A percentile compares a stretch with the other conserved stretches of the same genome.
Evolutionary conservation across 78 protist species (phyloP).

Genomic region (Capsaspora owczarzaki): DNA sequence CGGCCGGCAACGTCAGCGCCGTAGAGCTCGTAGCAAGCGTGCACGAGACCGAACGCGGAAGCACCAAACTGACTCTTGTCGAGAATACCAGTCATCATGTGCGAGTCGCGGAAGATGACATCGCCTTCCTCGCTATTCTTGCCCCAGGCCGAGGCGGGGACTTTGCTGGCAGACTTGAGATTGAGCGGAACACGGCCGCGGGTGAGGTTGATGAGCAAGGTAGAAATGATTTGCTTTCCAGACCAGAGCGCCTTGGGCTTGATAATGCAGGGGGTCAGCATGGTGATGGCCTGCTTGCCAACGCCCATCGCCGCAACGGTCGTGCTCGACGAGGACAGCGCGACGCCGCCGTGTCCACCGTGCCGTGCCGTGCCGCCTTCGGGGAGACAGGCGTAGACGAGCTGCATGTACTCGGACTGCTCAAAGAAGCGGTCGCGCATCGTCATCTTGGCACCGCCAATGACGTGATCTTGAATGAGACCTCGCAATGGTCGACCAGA

Average conservation of each 20-base stretch:
- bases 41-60: conserved; percentile 59
- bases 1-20: conserved; percentile 81
- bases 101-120: conserved; percentile 41
- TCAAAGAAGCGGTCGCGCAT: conserved; percentile 77
- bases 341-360: too few relatives aligned
- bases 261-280: conserved; percentile 70
- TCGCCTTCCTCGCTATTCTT: conserved; percentile 18
- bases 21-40: conserved; percentile 83
- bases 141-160: conserved; percentile 66
- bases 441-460: conserved; percentile 84
- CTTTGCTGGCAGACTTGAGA: conserved; percentile 36
- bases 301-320: not conserved
- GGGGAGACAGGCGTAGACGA: not conserved
- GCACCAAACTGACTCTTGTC: conserved; percentile 93
- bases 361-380: too few relatives aligned
- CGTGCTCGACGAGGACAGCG: too few relatives aligned
- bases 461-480: conserved; percentile 98
- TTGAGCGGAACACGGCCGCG: conserved; percentile 43
- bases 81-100: conserved; percentile 84
- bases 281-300: conserved; percentile 4
- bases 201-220: conserved; percentile 58
- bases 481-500: conserved; percentile 96
- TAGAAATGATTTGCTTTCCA: conserved; percentile 90
- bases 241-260: conserved; percentile 84
- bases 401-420: conserved; percentile 11